phyloP scores from a whole-genome alignment of 1,284 basidiomycete species.

The Dichomitus squalens region DNA sequence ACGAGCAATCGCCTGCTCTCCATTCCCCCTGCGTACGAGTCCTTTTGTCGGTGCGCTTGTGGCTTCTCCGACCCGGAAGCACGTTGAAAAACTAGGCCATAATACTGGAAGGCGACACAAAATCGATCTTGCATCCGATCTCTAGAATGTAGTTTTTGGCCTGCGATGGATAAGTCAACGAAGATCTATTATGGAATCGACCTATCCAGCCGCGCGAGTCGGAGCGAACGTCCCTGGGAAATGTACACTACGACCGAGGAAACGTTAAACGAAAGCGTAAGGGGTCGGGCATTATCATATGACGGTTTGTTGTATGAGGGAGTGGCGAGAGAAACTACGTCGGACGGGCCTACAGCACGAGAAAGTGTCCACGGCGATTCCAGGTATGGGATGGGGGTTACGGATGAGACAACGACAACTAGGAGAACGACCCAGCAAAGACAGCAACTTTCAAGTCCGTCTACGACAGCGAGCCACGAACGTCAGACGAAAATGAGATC shows the following conservation, averaged over 20 bases:
- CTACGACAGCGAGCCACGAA: background rate
- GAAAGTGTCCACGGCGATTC: slow-evolving; percentile 24
- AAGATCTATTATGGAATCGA: slow-evolving; percentile 4
- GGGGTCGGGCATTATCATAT: background rate
- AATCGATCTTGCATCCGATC: too few species aligned
- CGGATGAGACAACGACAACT: slow-evolving; percentile 9
- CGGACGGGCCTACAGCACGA: slow-evolving; percentile 11
- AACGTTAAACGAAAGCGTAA: slow-evolving; percentile 2
- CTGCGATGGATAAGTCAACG: background rate
- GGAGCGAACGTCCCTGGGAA: slow-evolving; percentile 10
- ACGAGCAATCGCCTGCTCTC: background rate
- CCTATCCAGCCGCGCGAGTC: slow-evolving; percentile 2
- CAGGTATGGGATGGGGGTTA: background rate
- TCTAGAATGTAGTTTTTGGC: background rate
- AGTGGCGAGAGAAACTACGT: background rate
- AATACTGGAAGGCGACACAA: too few species aligned
- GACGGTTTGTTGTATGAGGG: background rate
- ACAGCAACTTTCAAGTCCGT: background rate
- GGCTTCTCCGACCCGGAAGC: too few species aligned
- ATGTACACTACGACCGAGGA: slow-evolving; percentile 12
- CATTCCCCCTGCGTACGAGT: too few species aligned
- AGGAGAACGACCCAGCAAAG: slow-evolving; percentile 1
- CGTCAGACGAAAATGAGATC: background rate
- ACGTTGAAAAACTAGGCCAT: too few species aligned
- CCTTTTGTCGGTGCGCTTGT: too few species aligned